Percentiles rank a stretch among this genome's conserved stretches.
phyloP scores from a whole-genome alignment of 2,329 filamentous ascomycete species.

The Pezicula carpinea region DNA sequence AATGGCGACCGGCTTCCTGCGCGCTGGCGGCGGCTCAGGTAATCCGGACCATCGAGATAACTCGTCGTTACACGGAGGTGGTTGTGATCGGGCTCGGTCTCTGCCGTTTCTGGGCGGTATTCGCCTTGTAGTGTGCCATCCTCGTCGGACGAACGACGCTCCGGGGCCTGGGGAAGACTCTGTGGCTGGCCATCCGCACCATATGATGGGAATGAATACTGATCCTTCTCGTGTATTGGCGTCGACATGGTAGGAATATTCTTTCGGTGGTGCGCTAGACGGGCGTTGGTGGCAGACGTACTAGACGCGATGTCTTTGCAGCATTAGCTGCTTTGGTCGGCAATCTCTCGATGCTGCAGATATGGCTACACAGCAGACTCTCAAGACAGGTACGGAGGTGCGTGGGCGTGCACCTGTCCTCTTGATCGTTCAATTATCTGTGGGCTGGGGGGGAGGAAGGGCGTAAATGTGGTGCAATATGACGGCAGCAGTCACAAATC shows the following conservation, averaged over 20 bases:
- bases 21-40: conserved; percentile 16
- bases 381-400: conserved; percentile 2
- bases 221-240: conserved; percentile 24
- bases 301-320: neutral
- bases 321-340: neutral
- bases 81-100: conserved; percentile 29
- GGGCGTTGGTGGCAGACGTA: neutral
- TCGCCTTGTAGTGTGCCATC: conserved; percentile 27
- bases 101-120: too few species aligned
- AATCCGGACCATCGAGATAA: conserved; percentile 28
- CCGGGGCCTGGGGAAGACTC: conserved; percentile 4
- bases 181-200: conserved; percentile 8
- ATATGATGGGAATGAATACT: conserved; percentile 28
- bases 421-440: neutral
- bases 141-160: conserved; percentile 26
- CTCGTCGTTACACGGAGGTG: conserved; percentile 45
- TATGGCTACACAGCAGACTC: conserved; percentile 5
- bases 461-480: neutral
- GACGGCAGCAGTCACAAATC: neutral
- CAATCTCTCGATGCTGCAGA: neutral
- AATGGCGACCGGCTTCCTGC: conserved; percentile 18
- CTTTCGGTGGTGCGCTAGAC: neutral
- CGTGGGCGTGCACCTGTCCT: neutral
- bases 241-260: conserved; percentile 20
- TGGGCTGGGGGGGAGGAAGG: neutral